Evolutionary conservation across 2,329 filamentous ascomycete species (phyloP), one percentile per base, ranked within the genome.

Genomic region (Geosmithia morbida): DNA sequence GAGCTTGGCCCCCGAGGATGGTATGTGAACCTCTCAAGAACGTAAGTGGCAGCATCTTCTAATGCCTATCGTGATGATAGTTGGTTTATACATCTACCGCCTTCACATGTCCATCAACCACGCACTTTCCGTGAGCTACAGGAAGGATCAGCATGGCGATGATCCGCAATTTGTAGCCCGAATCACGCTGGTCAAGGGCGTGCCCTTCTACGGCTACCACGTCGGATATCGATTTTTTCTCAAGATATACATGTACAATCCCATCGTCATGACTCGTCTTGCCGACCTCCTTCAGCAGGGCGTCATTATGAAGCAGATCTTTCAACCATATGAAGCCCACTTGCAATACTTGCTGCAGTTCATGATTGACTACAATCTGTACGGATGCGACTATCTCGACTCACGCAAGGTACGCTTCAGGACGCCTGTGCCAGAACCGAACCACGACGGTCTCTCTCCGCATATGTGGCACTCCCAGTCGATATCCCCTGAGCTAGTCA

Each of bases 351-450:
- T 96, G 8, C 72, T 92, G 10, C 94, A 98, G 64, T 98, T 94
- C 77, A 97, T 98, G 92, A 85, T 83, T 53, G 94, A 98, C 62
- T 98, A 94, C 69, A 98, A 96, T 59, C 70, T 98, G 54, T 97
- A 94, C 61, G 94, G 94, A 7, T 98, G 92, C 59, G 83, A 80
- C 48, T 94, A 90, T 56, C 79, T 97, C 53, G 77, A 90, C 49
- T 83, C 80, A 45, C 70, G 70, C 10, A 85, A 79, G 52, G 77
- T 81, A 1, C 72, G 67, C 26, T 96, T 95, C 58, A 79, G 92
- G 48, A 70, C 71, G 2, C 88, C 88, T 0, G 69, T 96, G 2
- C 89, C 89, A 0, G 67, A 74, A 8, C 79, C 77, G 55, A 68
- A 80, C 17, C 73, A 82, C 19, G 67, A 79, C 6, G 63, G 60